Evolutionary conservation across 345 rosid species (phyloP).

Genomic region (Gossypium rotundifolium): DNA sequence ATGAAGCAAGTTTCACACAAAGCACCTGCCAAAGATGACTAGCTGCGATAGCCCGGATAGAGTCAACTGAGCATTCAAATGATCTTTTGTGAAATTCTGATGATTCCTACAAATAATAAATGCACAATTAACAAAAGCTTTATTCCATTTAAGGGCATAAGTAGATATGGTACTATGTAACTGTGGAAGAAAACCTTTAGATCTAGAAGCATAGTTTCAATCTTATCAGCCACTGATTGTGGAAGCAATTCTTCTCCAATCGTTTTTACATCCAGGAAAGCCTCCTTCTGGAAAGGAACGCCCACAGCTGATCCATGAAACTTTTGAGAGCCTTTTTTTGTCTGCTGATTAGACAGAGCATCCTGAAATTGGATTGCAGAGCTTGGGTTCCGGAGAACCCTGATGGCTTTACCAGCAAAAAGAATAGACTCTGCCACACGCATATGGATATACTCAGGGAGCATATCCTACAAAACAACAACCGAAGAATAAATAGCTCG

Average conservation of each 20-base stretch:
- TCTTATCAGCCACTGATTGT: conserved; percentile 89
- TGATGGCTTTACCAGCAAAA: conserved; percentile 96
- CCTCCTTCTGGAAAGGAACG: conserved; percentile 48
- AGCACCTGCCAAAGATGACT: conserved; percentile 99
- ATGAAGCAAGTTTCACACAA: conserved; percentile 12
- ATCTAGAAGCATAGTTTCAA: conserved; percentile 80
- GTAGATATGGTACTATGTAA: neutral
- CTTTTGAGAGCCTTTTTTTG: conserved; percentile 46
- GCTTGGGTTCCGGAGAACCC: conserved; percentile 90
- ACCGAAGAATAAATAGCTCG: conserved; percentile 11
- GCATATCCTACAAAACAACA: conserved; percentile 75
- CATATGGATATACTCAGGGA: conserved; percentile 85
- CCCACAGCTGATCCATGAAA: conserved; percentile 48
- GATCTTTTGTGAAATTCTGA: conserved; percentile 92
- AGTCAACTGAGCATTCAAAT: conserved; percentile 78
- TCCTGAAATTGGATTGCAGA: conserved; percentile 62
- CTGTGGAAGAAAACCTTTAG: conserved; percentile 53
- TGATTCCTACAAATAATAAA: conserved; percentile 51
- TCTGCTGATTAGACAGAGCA: conserved; percentile 41
- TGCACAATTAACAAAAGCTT: neutral
- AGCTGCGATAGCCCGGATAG: conserved; percentile 89
- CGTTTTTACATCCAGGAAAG: conserved; percentile 38
- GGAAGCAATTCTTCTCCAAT: conserved; percentile 82
- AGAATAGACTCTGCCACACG: conserved; percentile 87
- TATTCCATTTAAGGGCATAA: conserved; percentile 2